Percentiles rank a stretch among this genome's conserved stretches.
These are phyloP conservation scores for Endocalyx cinctus DNA, from an alignment of 2,329 filamentous ascomycete species.

Conservation along the genomic window DNA sequence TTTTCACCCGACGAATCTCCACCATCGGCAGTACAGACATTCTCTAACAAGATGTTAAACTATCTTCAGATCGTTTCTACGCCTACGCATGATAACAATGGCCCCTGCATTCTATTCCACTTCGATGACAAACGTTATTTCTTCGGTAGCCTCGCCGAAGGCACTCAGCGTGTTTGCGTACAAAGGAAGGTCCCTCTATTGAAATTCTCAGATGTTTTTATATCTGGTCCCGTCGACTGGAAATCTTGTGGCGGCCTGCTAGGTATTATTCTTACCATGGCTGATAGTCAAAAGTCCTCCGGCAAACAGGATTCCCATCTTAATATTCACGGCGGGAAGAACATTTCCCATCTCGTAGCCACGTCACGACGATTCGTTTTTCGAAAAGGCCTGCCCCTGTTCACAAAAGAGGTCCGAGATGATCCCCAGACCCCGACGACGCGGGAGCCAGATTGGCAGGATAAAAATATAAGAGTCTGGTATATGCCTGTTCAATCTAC, in stretches of 20 bases:
- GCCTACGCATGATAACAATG: conserved; percentile 83
- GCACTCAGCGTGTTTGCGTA: conserved; percentile 71
- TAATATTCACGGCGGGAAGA: conserved; percentile 74
- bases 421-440: conserved; percentile 39
- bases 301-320: conserved; percentile 41
- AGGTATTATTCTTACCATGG: conserved; percentile 79
- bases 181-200: conserved; percentile 62
- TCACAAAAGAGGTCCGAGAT: conserved; percentile 59
- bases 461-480: conserved; percentile 80
- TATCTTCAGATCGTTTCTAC: conserved; percentile 72
- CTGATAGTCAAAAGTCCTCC: conserved; percentile 56
- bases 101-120: conserved; percentile 71
- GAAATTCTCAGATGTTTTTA: conserved; percentile 72
- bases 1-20: no score
- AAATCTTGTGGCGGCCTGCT: conserved; percentile 73
- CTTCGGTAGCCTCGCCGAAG: conserved; percentile 78
- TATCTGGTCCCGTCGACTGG: conserved; percentile 77
- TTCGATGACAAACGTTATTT: conserved; percentile 80
- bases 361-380: conserved; percentile 82
- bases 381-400: conserved; percentile 73
- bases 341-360: conserved; percentile 76
- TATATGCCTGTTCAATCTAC: conserved; percentile 57
- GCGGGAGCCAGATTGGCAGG: conserved; percentile 64
- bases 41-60: conserved; percentile 69
- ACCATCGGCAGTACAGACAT: no score